Conservation (phyloP, 768 basidiomycete genomes). For the Mycena maculata region DNA sequence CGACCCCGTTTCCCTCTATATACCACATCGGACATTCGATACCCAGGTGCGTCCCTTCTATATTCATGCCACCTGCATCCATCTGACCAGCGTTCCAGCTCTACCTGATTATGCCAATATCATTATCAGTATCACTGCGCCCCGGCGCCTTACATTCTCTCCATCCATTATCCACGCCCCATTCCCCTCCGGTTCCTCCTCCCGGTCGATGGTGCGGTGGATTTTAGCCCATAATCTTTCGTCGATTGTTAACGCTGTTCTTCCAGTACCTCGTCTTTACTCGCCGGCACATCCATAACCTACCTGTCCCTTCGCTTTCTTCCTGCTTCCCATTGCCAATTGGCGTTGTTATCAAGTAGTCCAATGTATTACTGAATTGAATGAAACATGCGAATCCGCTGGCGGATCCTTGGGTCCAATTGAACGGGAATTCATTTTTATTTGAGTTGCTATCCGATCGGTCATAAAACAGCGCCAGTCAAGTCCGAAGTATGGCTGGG, state of each 20-base stretch:
- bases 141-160: background rate
- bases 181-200: background rate
- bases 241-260: background rate
- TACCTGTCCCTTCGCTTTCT: background rate
- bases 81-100: background rate
- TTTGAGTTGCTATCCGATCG: no score
- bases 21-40: background rate
- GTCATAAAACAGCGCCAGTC: no score
- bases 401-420: background rate
- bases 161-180: background rate
- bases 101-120: background rate
- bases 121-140: background rate
- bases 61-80: background rate
- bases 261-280: background rate
- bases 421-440: background rate
- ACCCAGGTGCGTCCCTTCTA: background rate
- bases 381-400: background rate
- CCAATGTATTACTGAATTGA: background rate
- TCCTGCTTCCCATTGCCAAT: background rate
- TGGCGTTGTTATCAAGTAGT: background rate
- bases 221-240: background rate
- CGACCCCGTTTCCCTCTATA: background rate
- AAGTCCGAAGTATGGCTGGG: no score
- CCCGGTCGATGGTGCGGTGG: background rate
- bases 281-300: background rate